Evolutionary conservation across 73 alveolate genomes (phyloP), one percentile per base, ranked within the genome.

Genomic region (Stentor roeselii): DNA sequence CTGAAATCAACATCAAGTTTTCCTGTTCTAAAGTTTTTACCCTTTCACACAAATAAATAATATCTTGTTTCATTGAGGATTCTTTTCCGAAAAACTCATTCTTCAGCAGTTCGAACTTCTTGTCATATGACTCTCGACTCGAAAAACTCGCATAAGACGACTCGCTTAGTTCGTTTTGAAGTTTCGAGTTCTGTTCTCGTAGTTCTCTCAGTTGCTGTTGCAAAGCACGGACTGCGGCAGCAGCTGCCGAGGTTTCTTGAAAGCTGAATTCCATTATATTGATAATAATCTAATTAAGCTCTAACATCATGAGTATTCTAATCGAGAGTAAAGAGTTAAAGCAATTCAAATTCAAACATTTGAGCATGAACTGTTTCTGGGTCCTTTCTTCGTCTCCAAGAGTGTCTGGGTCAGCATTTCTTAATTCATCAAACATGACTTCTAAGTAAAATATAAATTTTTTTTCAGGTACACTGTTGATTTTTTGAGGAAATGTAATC

Each of bases 181-280:
- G 67, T 11, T 50, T 50, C 67, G 6, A 21, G 67, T 50, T 50
- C 21, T 50, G 67, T 21, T 6, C 21, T 21, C 67, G 6, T 21
- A 50, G 21, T 11, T 50, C 67, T 50, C 21, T 50, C 21, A 50
- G 6, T 21, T 50, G 67, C 21, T 11, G 6, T 21, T 50, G 67
- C 21, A 50, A 21, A 50, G 30, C 21, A 6, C 21, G 6, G 21
- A 50, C 21, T 21, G 67, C 67, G 6, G 67, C 67, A 50, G 67
- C 67, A 50, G 67, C 67, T 11, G 67, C 67, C 21, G 67, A 50
- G 67, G 67, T 50, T 21, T 50, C 67, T 50, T 50, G 67, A 21
- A 50, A 50, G 67, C 67, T 50, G 21, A 50, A 50, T n/a, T n/a
- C n/a, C n/a, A n/a, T n/a, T n/a, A n/a, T n/a, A n/a, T n/a, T n/a